These are phyloP conservation scores for Diplodia corticola DNA, from an alignment of 2,329 filamentous ascomycete genomes.

Conservation along the genomic window DNA sequence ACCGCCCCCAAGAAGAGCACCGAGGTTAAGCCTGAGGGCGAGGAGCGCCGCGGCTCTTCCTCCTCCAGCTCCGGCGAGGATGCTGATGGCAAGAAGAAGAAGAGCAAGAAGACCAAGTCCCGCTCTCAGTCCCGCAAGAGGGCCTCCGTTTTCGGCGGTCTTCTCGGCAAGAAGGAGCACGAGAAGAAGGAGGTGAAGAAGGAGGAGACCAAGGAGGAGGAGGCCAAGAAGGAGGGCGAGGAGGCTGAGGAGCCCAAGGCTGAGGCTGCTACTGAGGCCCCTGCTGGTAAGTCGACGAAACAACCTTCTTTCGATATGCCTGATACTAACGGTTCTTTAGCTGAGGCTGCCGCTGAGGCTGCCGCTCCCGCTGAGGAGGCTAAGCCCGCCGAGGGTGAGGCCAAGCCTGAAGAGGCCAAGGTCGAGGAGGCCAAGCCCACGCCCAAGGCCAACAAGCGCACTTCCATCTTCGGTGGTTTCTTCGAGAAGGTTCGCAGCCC, in stretches of 20 bases:
- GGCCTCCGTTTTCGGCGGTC: conserved; percentile 57
- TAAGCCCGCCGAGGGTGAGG: conserved; percentile 28
- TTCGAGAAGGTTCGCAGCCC: conserved; percentile 59
- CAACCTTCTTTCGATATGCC: no score
- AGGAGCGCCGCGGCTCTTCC: conserved; percentile 40
- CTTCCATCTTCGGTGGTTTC: conserved; percentile 78
- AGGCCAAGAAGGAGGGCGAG: conserved; percentile 43
- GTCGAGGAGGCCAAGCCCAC: conserved; percentile 42
- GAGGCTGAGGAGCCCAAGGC: conserved; percentile 41
- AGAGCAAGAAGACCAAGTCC: conserved; percentile 57
- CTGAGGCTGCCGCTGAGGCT: conserved; percentile 32
- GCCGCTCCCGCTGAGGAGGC: conserved; percentile 43
- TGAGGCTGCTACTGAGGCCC: conserved; percentile 32
- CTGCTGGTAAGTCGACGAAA: conserved; percentile 32
- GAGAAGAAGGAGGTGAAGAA: conserved; percentile 42
- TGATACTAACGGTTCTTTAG: neutral
- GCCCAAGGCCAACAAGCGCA: conserved; percentile 74
- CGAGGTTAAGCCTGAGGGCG: conserved; percentile 43
- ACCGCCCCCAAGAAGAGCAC: conserved; percentile 50
- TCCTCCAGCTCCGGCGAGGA: conserved; percentile 45
- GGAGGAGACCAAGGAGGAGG: conserved; percentile 47
- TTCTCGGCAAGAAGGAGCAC: conserved; percentile 62
- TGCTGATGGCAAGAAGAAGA: conserved; percentile 48
- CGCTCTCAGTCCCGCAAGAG: conserved; percentile 62
- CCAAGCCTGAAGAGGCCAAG: conserved; percentile 44